phyloP scores from a whole-genome alignment of 2,329 filamentous ascomycete species.

The Claviceps monticola region DNA sequence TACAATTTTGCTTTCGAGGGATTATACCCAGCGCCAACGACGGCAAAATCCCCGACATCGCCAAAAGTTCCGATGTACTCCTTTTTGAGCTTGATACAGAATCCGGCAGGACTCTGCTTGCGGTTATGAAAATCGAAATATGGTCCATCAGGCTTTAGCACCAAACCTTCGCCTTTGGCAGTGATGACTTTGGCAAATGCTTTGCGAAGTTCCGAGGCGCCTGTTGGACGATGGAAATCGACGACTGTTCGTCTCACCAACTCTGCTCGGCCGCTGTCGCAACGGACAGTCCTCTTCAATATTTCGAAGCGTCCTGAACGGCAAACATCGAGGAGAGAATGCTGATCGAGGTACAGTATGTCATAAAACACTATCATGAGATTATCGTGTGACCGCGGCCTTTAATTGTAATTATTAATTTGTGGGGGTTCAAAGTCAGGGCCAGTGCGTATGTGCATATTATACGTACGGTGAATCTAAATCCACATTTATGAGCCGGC shows the following conservation, averaged over 20 bases:
- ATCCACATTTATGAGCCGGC: conserved; percentile 51
- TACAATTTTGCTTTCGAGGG: conserved; percentile 44
- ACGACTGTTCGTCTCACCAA: conserved; percentile 54
- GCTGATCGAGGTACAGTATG: conserved; percentile 37
- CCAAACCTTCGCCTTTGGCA: conserved; percentile 59
- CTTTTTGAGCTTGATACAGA: conserved; percentile 75
- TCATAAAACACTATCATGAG: conserved; percentile 52
- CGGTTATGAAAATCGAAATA: conserved; percentile 49
- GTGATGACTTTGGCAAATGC: conserved; percentile 56
- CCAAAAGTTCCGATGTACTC: conserved; percentile 68
- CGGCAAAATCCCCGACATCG: conserved; percentile 70
- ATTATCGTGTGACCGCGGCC: conserved; percentile 35
- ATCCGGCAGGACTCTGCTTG: conserved; percentile 25
- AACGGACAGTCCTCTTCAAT: conserved; percentile 39
- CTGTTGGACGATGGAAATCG: conserved; percentile 44
- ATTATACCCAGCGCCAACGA: conserved; percentile 63
- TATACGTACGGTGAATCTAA: conserved; percentile 51
- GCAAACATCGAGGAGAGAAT: conserved; percentile 34
- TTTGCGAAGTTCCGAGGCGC: conserved; percentile 40
- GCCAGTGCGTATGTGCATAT: not conserved
- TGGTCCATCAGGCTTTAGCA: conserved; percentile 66
- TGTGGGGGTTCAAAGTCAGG: not conserved
- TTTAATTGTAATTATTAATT: conserved; percentile 10
- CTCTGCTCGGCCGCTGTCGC: conserved; percentile 46
- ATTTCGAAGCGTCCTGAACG: conserved; percentile 47